Base-by-base conservation (phyloP, 2,329 filamentous ascomycete species). In the Venturia nashicola region DNA sequence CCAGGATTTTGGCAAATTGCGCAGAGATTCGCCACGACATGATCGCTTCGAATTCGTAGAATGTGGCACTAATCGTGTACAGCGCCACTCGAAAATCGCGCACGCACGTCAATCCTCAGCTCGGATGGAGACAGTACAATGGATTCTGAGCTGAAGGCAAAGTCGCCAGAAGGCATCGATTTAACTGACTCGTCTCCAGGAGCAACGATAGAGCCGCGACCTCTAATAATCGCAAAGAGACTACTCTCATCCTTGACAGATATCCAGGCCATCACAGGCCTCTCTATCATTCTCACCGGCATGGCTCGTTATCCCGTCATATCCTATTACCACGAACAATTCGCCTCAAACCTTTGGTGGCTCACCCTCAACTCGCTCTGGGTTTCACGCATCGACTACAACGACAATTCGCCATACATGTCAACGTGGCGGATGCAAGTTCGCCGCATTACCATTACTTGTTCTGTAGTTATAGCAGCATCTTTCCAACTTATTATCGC, bases 341-440 rank as follows among this genome's bases (percentile, higher is more conserved):
- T 63, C 32, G 61, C 51, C 7, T 46, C 36, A 11, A 55, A 63
- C 14, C 36, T 63, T 44, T 63, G 61, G 61, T 63, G 61, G 61
- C 39, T 63, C 18, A 63, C 61, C 20, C 48, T 57, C 23, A 59
- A 63, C 20, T 63, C 61, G n/a, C 23, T 63, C 12, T 63, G 61
- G 61, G 51, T 63, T 20, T 57, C 46, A 4, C 46, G 61, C 46
- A 57, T 63, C 46, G 61, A 63, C 39, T 55, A 46, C 46, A 59
- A 43, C 34, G 20, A 42, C 40, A 59, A 63, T 18, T 59, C 61
- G n/a, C 32, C 42, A 16, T 3, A 42, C 34, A 57, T 59, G 36
- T 40, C 46, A 3, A 63, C 51, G 12, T 57, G 34, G 44, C 61
- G 46, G 34, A 42, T 40, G 34, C 51, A 55, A 36, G 18, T 63